A percentile compares a stretch with the other conserved stretches of the same genome.
These are phyloP conservation scores for Nicotiana rustica DNA, from an alignment of 305 asterid genomes.

Conservation along the genomic window DNA sequence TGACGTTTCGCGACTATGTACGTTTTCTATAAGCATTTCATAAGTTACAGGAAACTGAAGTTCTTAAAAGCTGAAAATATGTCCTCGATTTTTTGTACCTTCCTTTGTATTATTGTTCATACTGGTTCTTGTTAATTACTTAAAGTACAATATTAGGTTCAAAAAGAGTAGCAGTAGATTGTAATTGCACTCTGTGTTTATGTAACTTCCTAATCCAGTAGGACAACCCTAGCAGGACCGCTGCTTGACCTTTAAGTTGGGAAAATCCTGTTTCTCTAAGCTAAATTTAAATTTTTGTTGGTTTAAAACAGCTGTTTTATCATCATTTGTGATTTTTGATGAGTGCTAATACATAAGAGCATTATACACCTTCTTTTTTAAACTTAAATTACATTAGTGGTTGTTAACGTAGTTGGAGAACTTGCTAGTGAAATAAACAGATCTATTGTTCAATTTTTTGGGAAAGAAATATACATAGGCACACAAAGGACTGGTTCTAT, in stretches of 20 bases:
- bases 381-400: background rate
- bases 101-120: slow-evolving; percentile 6
- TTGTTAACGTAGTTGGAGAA: background rate
- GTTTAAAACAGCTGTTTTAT: background rate
- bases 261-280: background rate
- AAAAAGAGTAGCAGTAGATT: background rate
- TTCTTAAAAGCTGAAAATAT: background rate
- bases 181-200: background rate
- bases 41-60: background rate
- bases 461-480: slow-evolving; percentile 6
- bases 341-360: background rate
- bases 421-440: background rate
- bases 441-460: background rate
- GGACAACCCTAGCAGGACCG: slow-evolving; percentile 15
- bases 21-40: slow-evolving; percentile 27
- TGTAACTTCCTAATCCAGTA: slow-evolving; percentile 10
- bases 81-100: background rate
- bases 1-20: slow-evolving; percentile 94
- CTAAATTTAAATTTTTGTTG: background rate
- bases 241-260: slow-evolving; percentile 10
- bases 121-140: background rate
- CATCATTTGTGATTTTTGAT: slow-evolving; percentile 4
- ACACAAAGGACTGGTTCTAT: background rate
- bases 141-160: background rate
- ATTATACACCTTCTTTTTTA: background rate